phyloP scores from a whole-genome alignment of 202 grass and related monocot genomes.

The Saccharum hybrid region DNA sequence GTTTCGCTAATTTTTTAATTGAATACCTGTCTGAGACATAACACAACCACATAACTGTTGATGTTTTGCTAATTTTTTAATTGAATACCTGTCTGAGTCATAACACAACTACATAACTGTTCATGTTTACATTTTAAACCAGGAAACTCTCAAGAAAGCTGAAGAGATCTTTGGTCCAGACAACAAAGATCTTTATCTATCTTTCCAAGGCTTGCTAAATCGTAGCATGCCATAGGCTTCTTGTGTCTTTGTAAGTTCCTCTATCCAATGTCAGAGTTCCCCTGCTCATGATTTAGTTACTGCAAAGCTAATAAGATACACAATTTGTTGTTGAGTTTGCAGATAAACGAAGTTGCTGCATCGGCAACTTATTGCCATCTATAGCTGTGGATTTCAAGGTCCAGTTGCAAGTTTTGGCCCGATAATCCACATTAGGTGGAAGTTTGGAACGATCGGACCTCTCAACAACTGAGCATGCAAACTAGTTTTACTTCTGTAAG shows the following conservation, averaged over 20 bases:
- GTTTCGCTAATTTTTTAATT: neutral
- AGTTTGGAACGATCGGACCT: neutral
- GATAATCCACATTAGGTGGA: slow-evolving; percentile 12
- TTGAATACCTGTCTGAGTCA: neutral
- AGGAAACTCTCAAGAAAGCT: slow-evolving; percentile 96
- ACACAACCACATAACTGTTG: too few species aligned
- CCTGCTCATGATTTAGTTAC: neutral
- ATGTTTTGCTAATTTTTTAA: neutral
- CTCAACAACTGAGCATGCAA: neutral
- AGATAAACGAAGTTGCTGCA: slow-evolving; percentile 27
- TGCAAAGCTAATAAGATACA: neutral
- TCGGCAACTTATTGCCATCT: slow-evolving; percentile 40
- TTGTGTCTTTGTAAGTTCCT: slow-evolving; percentile 4
- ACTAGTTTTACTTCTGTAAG: neutral
- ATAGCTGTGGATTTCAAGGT: slow-evolving; percentile 6
- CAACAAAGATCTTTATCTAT: slow-evolving; percentile 86
- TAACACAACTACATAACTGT: neutral
- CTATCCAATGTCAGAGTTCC: neutral
- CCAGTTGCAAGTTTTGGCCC: slow-evolving; percentile 32
- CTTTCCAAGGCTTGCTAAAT: slow-evolving; percentile 86
- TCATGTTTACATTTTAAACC: slow-evolving; percentile 38
- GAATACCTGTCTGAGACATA: neutral
- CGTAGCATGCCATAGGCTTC: slow-evolving; percentile 62
- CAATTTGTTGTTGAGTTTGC: slow-evolving; percentile 34
- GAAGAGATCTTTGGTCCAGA: slow-evolving; percentile 93